Base-by-base conservation (phyloP, 2,329 filamentous ascomycete genomes). In the Colletotrichum cordylinicola region DNA sequence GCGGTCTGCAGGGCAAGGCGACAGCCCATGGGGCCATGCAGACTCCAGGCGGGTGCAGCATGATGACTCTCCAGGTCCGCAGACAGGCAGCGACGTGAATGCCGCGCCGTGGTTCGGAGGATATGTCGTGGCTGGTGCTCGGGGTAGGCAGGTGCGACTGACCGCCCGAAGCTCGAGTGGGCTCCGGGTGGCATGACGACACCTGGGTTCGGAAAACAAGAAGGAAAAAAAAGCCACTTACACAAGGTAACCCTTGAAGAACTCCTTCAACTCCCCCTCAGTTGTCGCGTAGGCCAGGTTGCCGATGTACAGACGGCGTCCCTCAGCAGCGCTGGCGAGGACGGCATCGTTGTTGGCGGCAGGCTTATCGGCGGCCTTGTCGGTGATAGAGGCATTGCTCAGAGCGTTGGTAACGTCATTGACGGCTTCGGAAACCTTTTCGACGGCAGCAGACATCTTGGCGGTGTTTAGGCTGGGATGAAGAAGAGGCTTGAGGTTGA, bases 231-330 rank as follows among this genome's bases (percentile, higher is more conserved):
- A 33, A 39, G 71, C 35, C 56, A 95, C 96, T 92, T 92, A 99
- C 97, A 99, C 95, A 91, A 97, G 94, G 92, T 98, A 98, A 88
- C 94, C 95, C 92, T 97, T 96, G 94, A 99, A 99, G 93, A 99
- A 99, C 83, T 97, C 95, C 92, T 98, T 98, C 92, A 99, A 95
- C 94, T 98, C 96, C 94, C 95, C 97, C 95, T 98, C 97, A 88
- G 96, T 98, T 93, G 97, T 98, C 94, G 96, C 96, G 88, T 99
- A 99, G 85, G 97, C 97, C 93, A 99, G 95, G 92, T 99, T 99
- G 91, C 97, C 97, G 91, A 99, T 98, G 91, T 99, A 99, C 84
- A 99, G 94, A 90, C 97, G 95, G 91, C 97, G 95, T 88, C 97
- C 96, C 92, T 99, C 97, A 88, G 96, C 96, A 88, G 97, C 97